Conservation (phyloP, 352 stramenopile species). For the Discostella stelligera region DNA sequence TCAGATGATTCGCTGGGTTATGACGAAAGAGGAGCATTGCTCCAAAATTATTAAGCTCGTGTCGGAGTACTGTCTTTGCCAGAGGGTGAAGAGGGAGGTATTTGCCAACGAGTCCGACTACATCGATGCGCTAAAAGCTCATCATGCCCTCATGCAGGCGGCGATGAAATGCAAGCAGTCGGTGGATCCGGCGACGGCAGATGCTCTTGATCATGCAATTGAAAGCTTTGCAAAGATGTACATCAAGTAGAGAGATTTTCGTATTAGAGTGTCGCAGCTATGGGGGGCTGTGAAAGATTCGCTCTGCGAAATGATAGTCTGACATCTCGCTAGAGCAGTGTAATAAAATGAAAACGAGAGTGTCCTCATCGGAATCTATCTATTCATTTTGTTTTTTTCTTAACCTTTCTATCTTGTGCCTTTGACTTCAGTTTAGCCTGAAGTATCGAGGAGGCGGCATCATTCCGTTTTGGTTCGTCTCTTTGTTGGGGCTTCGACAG, state of each 20-base stretch:
- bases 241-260: conserved; percentile 42
- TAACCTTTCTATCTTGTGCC: conserved; percentile 53
- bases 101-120: conserved; percentile 78
- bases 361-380: not conserved
- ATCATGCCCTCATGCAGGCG: conserved; percentile 82
- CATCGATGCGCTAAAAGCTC: conserved; percentile 79
- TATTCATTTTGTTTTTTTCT: conserved; percentile 65
- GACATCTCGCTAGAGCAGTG: not conserved
- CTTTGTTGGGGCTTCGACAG: conserved; percentile 48
- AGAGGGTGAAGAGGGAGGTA: conserved; percentile 79
- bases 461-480: conserved; percentile 46
- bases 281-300: too few relatives aligned
- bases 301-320: not conserved
- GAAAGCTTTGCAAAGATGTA: conserved; percentile 83
- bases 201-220: conserved; percentile 79
- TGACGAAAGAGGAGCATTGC: conserved; percentile 82
- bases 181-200: conserved; percentile 63
- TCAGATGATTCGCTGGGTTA: conserved; percentile 83
- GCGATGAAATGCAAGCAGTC: conserved; percentile 85
- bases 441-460: conserved; percentile 42
- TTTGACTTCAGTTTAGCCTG: conserved; percentile 69
- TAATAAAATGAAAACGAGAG: not conserved
- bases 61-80: conserved; percentile 81
- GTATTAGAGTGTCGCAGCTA: too few relatives aligned
- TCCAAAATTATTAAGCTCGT: conserved; percentile 80